Percentiles rank a stretch among this genome's conserved stretches.
These are phyloP conservation scores for Cladosporium colombiae DNA, from an alignment of 2,329 filamentous ascomycete species.

Conservation along the genomic window DNA sequence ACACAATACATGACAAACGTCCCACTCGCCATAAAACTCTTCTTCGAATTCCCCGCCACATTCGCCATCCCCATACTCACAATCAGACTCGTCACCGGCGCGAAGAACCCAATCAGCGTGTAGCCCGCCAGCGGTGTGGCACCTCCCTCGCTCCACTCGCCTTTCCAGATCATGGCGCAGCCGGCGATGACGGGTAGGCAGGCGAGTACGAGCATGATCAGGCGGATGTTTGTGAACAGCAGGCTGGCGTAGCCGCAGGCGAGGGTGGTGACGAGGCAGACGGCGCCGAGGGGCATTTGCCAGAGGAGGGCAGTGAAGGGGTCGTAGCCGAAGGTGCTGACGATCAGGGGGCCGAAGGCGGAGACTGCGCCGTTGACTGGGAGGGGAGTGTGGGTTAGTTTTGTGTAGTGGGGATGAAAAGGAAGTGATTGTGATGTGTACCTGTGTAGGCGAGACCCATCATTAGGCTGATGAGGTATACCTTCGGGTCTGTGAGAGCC, in stretches of 20 bases:
- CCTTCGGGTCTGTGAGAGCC: constrained; percentile 57
- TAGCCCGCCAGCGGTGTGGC: constrained; percentile 70
- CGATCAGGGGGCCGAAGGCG: constrained; percentile 71
- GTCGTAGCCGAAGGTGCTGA: constrained; percentile 68
- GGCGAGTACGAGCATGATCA: constrained; percentile 64
- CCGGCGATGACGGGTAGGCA: constrained; percentile 75
- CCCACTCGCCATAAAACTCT: constrained; percentile 72
- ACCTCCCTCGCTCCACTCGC: constrained; percentile 62
- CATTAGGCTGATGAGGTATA: constrained; percentile 20
- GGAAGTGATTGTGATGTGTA: background rate
- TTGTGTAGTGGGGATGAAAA: background rate
- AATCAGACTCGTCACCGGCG: constrained; percentile 66
- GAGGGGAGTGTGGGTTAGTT: background rate
- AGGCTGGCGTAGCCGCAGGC: constrained; percentile 57
- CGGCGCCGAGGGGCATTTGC: constrained; percentile 70
- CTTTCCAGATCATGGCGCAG: constrained; percentile 74
- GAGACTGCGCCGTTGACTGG: constrained; percentile 67
- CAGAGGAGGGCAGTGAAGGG: constrained; percentile 67
- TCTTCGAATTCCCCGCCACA: constrained; percentile 75
- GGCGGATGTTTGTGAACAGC: constrained; percentile 63
- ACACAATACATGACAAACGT: constrained; percentile 56
- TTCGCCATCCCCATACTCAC: constrained; percentile 64
- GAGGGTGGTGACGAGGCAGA: constrained; percentile 49
- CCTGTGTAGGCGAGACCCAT: constrained; percentile 52
- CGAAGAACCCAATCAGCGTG: constrained; percentile 71